These are phyloP conservation scores for Candida orba DNA, from an alignment of 805 yeast species.

Conservation along the genomic window DNA sequence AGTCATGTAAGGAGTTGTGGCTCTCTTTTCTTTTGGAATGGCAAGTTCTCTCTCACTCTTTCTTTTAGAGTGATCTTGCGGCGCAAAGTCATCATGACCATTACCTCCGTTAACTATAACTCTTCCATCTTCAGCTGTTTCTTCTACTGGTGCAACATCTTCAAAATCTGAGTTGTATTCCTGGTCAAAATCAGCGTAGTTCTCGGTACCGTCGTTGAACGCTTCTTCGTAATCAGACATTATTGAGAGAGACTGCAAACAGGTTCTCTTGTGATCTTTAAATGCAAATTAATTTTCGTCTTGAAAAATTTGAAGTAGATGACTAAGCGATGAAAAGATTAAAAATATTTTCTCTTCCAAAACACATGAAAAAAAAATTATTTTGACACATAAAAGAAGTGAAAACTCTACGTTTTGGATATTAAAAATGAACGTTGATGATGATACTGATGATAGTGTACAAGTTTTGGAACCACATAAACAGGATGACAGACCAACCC, in stretches of 20 bases:
- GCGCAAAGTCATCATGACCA: conserved; percentile 47
- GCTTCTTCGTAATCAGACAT: conserved; percentile 54
- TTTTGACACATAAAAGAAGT: neutral
- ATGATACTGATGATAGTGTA: too few relatives aligned
- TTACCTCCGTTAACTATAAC: conserved; percentile 65
- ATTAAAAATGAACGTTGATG: neutral
- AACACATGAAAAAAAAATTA: neutral
- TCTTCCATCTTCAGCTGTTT: conserved; percentile 56
- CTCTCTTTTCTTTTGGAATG: conserved; percentile 79
- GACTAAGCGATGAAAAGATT: neutral
- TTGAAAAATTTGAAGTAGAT: neutral
- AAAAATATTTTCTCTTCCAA: neutral
- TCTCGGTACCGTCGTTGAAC: conserved; percentile 64
- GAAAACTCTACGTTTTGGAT: neutral
- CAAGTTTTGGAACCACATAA: too few relatives aligned
- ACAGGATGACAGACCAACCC: neutral
- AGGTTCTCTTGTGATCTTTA: too few relatives aligned
- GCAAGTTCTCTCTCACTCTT: conserved; percentile 76
- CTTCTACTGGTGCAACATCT: conserved; percentile 28
- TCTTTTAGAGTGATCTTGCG: conserved; percentile 33
- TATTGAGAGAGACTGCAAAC: too few relatives aligned
- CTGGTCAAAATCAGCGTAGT: conserved; percentile 76
- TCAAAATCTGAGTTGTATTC: conserved; percentile 78
- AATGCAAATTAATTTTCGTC: too few relatives aligned
- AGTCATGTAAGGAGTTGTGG: conserved; percentile 98